Conservation (phyloP, 345 rosid species). For the Syzygium grande region DNA sequence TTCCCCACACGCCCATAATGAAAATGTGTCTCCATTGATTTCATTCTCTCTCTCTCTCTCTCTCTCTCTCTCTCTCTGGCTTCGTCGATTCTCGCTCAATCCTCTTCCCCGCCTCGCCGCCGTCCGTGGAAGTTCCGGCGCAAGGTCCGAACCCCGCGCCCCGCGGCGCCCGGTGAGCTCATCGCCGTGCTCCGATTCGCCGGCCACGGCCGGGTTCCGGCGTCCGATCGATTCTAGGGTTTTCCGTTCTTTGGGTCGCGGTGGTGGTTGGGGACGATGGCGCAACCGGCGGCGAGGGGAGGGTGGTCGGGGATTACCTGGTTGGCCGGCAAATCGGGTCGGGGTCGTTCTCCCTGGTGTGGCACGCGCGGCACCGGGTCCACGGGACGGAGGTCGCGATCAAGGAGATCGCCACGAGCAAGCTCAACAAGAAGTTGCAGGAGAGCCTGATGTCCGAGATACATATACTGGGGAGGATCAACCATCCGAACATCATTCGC, state of each 20-base stretch:
- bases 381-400: slow-evolving; percentile 94
- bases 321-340: slow-evolving; percentile 85
- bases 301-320: slow-evolving; percentile 84
- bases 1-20: background rate
- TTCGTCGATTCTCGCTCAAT: background rate
- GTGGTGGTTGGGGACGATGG: slow-evolving; percentile 23
- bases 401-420: slow-evolving; percentile 67
- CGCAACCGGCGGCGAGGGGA: slow-evolving; percentile 52
- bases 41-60: background rate
- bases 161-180: background rate
- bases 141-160: background rate
- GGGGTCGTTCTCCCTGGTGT: slow-evolving; percentile 97
- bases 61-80: background rate
- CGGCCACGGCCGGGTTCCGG: background rate
- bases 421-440: slow-evolving; percentile 76
- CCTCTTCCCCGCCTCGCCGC: background rate
- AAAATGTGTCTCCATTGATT: background rate
- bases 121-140: background rate
- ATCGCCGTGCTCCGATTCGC: background rate
- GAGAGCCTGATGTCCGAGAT: slow-evolving; percentile 95
- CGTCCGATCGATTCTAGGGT: background rate
- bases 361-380: slow-evolving; percentile 83
- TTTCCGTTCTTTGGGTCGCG: background rate
- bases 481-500: slow-evolving; percentile 85
- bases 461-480: slow-evolving; percentile 53